Percentiles rank a stretch among this genome's conserved stretches.
Evolutionary conservation across 1,284 basidiomycete genomes (phyloP).

Genomic region (Gastroboletus turbinatus): DNA sequence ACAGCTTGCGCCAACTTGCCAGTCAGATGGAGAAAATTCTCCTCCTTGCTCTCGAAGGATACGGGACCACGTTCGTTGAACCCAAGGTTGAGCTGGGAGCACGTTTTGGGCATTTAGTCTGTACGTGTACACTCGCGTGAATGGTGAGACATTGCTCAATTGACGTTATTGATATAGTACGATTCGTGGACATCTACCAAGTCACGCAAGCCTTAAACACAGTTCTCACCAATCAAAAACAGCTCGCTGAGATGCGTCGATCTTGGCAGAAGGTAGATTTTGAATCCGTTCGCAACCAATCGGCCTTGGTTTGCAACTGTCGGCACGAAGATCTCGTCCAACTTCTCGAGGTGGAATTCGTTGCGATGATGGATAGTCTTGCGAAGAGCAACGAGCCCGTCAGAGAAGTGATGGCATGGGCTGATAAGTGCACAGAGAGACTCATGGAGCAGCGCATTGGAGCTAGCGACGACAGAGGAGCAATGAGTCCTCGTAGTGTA

Average conservation of each 20-base stretch:
- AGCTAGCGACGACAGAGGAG: slow-evolving; percentile 65
- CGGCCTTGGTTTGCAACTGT: slow-evolving; percentile 88
- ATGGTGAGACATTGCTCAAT: slow-evolving; percentile 8
- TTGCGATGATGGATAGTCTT: slow-evolving; percentile 69
- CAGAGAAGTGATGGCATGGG: slow-evolving; percentile 84
- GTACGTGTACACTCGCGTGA: slow-evolving; percentile 47
- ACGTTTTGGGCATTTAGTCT: slow-evolving; percentile 83
- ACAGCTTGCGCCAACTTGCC: slow-evolving; percentile 76
- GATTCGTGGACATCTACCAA: slow-evolving; percentile 87
- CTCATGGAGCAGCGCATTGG: slow-evolving; percentile 69
- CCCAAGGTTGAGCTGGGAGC: slow-evolving; percentile 87
- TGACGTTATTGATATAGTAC: slow-evolving; percentile 49
- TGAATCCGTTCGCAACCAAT: slow-evolving; percentile 86
- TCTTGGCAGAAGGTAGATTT: slow-evolving; percentile 87
- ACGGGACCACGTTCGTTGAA: slow-evolving; percentile 87
- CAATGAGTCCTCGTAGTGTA: slow-evolving; percentile 83
- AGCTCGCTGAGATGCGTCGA: slow-evolving; percentile 79
- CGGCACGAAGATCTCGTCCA: slow-evolving; percentile 85
- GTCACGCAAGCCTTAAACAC: slow-evolving; percentile 84
- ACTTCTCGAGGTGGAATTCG: slow-evolving; percentile 81
- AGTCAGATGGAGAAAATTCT: slow-evolving; percentile 90
- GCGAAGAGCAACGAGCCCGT: slow-evolving; percentile 78
- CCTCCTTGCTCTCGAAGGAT: slow-evolving; percentile 74
- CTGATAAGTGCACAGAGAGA: slow-evolving; percentile 82
- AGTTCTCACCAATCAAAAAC: slow-evolving; percentile 82